Evolutionary conservation across 2,329 filamentous ascomycete genomes (phyloP), one percentile per base, ranked within the genome.

Genomic region (Cadophora malorum): DNA sequence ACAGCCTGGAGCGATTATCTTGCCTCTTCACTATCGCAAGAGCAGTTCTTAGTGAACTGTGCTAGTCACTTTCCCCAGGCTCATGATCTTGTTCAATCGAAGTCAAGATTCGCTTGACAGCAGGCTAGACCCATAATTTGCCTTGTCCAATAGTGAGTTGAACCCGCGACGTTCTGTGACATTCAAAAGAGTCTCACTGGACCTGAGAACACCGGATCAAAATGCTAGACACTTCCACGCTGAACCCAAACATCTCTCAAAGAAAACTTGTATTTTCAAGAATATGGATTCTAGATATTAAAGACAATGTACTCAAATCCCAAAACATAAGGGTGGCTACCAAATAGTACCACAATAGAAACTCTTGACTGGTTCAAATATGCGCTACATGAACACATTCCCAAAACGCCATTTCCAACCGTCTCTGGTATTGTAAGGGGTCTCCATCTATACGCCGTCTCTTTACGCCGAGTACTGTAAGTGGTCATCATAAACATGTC

Each of bases 381-480:
- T 8, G 14, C 41, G 25, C 41, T 65, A 59, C 41, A 50, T 45
- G 31, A 56, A 56, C n/a, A 14, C 2, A 21, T n/a, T 41, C 63
- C 38, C 31, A 55, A n/a, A 65, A 61, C 56, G 38, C 64, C 64
- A 61, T 28, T 45, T 38, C 47, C 21, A 19, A 59, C 63, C 53
- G 23, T 66, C 56, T 58, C 28, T 60, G 56, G 56, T 53, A 55
- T 50, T 61, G 35, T 41, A 28, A 55, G 19, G 8, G 9, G n/a
- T 66, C 45, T 31, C 61, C 47, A 63, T 61, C 55, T 66, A 62
- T 61, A 60, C 64, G 45, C 45, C 47, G 16, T 66, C 64, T 66
- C 64, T 49, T 21, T 66, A 41, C 64, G 64, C 64, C 56, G 21
- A 52, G 25, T 16, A 47, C n/a, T 35, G 25, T 38, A 38, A 14